Conservation (phyloP, 345 rosid species). For the Murraya koenigii region DNA sequence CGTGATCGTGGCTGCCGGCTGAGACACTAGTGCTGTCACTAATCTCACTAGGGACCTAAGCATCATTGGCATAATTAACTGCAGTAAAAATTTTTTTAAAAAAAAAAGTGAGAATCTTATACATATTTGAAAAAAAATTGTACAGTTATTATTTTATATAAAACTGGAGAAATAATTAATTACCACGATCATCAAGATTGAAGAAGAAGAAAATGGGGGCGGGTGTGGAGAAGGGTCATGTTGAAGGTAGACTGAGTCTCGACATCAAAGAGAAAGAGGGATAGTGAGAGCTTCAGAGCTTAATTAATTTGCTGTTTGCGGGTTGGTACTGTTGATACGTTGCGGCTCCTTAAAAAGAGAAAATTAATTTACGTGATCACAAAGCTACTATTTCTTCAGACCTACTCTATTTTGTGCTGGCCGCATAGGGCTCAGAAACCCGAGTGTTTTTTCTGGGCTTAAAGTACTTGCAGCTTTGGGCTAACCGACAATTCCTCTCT, state of each 20-base stretch:
- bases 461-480: not conserved
- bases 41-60: constrained; percentile 22
- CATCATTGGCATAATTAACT: constrained; percentile 27
- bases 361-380: not conserved
- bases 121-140: too few relatives aligned
- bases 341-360: not conserved
- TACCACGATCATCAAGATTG: constrained; percentile 18
- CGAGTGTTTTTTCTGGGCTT: constrained; percentile 4
- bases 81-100: not conserved
- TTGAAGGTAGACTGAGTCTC: not conserved
- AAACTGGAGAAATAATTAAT: not conserved
- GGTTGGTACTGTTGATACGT: not conserved
- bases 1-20: constrained; percentile 28
- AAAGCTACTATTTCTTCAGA: constrained; percentile 23
- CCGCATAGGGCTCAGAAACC: constrained; percentile 9
- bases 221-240: not conserved
- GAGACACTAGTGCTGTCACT: constrained; percentile 18
- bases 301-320: not conserved
- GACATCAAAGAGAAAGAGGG: not conserved
- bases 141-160: too few relatives aligned
- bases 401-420: constrained; percentile 19
- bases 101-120: not conserved
- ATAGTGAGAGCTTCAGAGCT: not conserved
- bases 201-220: not conserved
- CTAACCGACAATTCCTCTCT: not conserved